Evolutionary conservation across 495 filamentous ascomycete genomes (phyloP).

Genomic region (Articulospora tetracladia): DNA sequence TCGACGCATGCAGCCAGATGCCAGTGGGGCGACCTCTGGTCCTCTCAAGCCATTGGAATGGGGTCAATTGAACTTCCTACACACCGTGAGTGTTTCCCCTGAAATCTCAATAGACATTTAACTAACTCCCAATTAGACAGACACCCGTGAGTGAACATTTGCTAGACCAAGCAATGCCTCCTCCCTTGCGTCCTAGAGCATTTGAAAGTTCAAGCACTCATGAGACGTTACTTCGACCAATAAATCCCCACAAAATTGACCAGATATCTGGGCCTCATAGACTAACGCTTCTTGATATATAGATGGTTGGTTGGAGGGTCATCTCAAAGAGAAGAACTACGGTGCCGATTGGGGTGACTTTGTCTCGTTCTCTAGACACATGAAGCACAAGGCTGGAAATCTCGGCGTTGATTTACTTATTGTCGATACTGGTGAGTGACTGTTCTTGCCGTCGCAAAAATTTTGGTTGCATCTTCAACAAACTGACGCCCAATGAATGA

Average conservation of each 20-base stretch:
- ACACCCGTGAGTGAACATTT: too few relatives aligned
- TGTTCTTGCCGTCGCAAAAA: too few relatives aligned
- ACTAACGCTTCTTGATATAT: too few relatives aligned
- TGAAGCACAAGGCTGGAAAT: conserved; percentile 72
- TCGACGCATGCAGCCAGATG: conserved; percentile 46
- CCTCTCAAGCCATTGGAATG: conserved; percentile 71
- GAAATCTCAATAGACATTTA: conserved; percentile 15
- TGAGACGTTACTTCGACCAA: too few relatives aligned
- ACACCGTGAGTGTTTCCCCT: conserved; percentile 47
- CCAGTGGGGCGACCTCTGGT: conserved; percentile 66
- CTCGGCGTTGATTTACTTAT: conserved; percentile 81
- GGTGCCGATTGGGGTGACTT: conserved; percentile 98
- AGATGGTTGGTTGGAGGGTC: conserved; percentile 93
- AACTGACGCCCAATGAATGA: neutral
- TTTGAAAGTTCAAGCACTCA: too few relatives aligned
- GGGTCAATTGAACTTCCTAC: conserved; percentile 90
- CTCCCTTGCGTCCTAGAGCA: too few relatives aligned
- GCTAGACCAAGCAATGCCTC: too few relatives aligned
- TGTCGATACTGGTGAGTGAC: conserved; percentile 71
- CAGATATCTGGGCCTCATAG: neutral
- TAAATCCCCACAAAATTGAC: too few relatives aligned
- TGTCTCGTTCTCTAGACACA: conserved; percentile 79
- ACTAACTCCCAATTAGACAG: conserved; percentile 3
- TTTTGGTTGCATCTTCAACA: neutral
- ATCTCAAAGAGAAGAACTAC: conserved; percentile 86